A percentile compares a stretch with the other conserved stretches of the same genome.
Evolutionary conservation across 2,329 filamentous ascomycete species (phyloP).

Genomic region (Cladosporium oxysporum): DNA sequence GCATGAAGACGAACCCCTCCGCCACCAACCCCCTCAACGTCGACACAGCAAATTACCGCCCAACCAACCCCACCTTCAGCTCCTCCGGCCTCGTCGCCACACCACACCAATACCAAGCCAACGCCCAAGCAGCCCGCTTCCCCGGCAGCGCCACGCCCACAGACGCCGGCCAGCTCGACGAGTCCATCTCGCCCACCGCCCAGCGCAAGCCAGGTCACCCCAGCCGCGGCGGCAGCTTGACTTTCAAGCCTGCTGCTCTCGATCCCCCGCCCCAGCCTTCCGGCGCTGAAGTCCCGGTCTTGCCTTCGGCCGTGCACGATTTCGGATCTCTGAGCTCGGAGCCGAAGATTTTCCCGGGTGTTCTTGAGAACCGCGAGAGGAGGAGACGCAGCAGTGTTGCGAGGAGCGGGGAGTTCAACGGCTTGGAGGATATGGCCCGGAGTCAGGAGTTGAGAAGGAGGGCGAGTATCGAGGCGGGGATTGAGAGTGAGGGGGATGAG

Average conservation of each 20-base stretch:
- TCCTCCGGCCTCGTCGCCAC: constrained; percentile 30
- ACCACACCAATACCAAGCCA: constrained; percentile 30
- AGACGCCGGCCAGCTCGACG: constrained; percentile 34
- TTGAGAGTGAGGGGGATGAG: constrained; percentile 23
- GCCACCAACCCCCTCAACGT: constrained; percentile 34
- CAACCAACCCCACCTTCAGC: constrained; percentile 1
- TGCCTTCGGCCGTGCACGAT: constrained; percentile 34
- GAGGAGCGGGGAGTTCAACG: background rate
- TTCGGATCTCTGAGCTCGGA: constrained; percentile 55
- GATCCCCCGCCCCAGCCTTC: constrained; percentile 34
- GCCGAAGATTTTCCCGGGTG: constrained; percentile 71
- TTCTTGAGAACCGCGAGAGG: constrained; percentile 54
- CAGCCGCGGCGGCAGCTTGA: constrained; percentile 19
- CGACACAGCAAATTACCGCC: constrained; percentile 21
- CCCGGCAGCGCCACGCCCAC: constrained; percentile 33
- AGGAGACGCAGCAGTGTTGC: constrained; percentile 15
- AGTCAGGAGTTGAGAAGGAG: constrained; percentile 18
- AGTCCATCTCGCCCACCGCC: constrained; percentile 20
- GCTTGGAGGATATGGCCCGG: constrained; percentile 1
- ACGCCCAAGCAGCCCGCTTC: constrained; percentile 42
- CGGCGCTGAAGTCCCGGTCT: constrained; percentile 34
- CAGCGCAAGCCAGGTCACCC: constrained; percentile 20
- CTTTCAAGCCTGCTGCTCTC: background rate
- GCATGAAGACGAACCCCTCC: constrained; percentile 45
- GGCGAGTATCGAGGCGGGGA: constrained; percentile 16